Evolutionary conservation across 129 eudicot genomes (phyloP).

Genomic region (Pulicaria dysenterica): DNA sequence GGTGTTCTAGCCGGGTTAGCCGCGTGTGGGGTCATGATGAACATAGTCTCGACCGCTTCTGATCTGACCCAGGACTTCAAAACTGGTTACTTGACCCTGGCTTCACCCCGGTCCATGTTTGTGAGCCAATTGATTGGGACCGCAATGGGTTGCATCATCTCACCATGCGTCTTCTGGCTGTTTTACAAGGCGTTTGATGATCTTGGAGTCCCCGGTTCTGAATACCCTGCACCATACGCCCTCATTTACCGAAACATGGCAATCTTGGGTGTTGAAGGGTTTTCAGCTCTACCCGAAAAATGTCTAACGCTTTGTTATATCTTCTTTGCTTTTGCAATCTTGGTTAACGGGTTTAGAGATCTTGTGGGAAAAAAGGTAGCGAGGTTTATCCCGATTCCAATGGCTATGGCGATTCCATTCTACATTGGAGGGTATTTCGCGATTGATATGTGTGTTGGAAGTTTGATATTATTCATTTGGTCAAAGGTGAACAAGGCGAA

Average conservation of each 20-base stretch:
- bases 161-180: slow-evolving; percentile 93
- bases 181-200: slow-evolving; percentile 76
- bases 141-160: slow-evolving; percentile 84
- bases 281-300: slow-evolving; percentile 69
- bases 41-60: slow-evolving; percentile 87
- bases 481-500: slow-evolving; percentile 59
- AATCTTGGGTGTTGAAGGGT: slow-evolving; percentile 86
- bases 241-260: slow-evolving; percentile 76
- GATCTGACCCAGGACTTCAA: slow-evolving; percentile 92
- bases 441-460: slow-evolving; percentile 95
- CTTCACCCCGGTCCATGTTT: slow-evolving; percentile 96
- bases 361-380: slow-evolving; percentile 49
- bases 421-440: slow-evolving; percentile 77
- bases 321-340: slow-evolving; percentile 61
- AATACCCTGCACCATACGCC: slow-evolving; percentile 81
- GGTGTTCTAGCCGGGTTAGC: slow-evolving; percentile 91
- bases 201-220: slow-evolving; percentile 60
- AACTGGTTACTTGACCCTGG: slow-evolving; percentile 93
- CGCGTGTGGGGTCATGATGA: slow-evolving; percentile 99
- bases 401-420: slow-evolving; percentile 99
- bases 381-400: slow-evolving; percentile 77
- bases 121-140: slow-evolving; percentile 93
- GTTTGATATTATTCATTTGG: slow-evolving; percentile 79
- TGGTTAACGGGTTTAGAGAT: slow-evolving; percentile 65
- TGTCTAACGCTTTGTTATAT: slow-evolving; percentile 73